A percentile compares a stretch with the other conserved stretches of the same genome.
phyloP scores from a whole-genome alignment of 73 alveolate genomes.

The Paramecium sexaurelia region DNA sequence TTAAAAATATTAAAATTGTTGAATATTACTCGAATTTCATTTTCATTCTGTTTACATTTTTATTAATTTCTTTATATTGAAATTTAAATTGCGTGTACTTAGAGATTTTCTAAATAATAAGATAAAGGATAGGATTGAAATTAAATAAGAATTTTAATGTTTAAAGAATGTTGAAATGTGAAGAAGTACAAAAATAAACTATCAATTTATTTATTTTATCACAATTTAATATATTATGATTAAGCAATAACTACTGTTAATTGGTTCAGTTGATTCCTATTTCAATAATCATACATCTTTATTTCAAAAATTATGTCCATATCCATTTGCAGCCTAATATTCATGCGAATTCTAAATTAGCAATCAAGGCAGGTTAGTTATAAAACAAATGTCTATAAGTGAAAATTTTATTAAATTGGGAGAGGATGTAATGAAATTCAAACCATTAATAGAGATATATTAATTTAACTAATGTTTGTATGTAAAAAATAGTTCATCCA shows the following conservation, averaged over 20 bases:
- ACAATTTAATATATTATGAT: background rate
- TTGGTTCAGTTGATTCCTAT: slow-evolving; percentile 17
- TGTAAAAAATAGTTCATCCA: slow-evolving; percentile 23
- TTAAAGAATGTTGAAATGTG: no score
- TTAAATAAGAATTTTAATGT: no score
- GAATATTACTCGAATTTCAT: no score
- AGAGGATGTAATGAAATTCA: background rate
- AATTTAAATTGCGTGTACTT: no score
- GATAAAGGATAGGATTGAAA: no score
- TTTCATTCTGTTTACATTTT: no score
- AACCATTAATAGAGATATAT: background rate
- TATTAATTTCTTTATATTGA: no score
- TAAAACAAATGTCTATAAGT: background rate
- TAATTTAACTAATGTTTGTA: background rate
- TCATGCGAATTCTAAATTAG: background rate
- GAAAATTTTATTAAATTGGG: background rate
- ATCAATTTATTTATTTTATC: background rate
- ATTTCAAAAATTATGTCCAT: background rate
- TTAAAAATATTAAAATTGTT: no score
- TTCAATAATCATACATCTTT: slow-evolving; percentile 26
- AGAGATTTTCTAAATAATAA: no score
- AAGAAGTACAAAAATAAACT: no score
- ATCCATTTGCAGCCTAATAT: background rate
- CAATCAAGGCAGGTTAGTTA: background rate
- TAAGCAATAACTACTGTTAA: background rate